phyloP scores from a whole-genome alignment of 2,329 filamentous ascomycete genomes.

The Chrysosporium keratinophilum region DNA sequence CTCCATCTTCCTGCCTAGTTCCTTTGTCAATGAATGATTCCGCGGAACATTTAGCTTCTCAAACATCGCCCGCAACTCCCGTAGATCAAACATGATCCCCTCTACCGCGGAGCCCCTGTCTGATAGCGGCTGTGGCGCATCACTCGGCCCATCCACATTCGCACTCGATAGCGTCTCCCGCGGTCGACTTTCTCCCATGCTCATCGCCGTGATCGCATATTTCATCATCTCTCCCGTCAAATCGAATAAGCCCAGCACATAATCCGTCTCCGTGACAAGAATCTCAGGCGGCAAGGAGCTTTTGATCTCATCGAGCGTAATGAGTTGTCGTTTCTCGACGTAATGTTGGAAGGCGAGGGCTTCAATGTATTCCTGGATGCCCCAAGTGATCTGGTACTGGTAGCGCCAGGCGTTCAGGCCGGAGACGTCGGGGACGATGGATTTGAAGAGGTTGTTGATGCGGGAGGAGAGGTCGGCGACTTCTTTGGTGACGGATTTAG shows the following conservation, averaged over 20 bases:
- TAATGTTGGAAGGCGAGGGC: constrained; percentile 84
- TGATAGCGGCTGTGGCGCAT: constrained; percentile 19
- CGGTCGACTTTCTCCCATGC: constrained; percentile 53
- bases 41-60: constrained; percentile 56
- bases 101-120: constrained; percentile 30
- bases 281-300: constrained; percentile 42
- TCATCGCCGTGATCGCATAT: constrained; percentile 81
- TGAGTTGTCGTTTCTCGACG: constrained; percentile 62
- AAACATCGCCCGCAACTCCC: constrained; percentile 63
- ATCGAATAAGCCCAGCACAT: constrained; percentile 83
- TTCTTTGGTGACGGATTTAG: constrained; percentile 58
- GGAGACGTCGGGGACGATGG: constrained; percentile 62
- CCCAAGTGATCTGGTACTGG: constrained; percentile 60
- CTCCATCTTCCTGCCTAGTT: constrained; percentile 68
- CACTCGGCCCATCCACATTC: constrained; percentile 15
- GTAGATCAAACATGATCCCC: constrained; percentile 64
- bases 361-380: constrained; percentile 90
- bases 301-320: constrained; percentile 54
- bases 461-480: constrained; percentile 58
- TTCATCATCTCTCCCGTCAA: constrained; percentile 94
- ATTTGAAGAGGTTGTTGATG: constrained; percentile 58
- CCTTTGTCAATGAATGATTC: constrained; percentile 46
- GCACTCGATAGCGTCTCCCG: constrained; percentile 17
- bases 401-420: constrained; percentile 78
- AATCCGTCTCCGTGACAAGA: constrained; percentile 66